Conservation (phyloP, 1,284 basidiomycete species). For the Fomitopsis schrenkii region DNA sequence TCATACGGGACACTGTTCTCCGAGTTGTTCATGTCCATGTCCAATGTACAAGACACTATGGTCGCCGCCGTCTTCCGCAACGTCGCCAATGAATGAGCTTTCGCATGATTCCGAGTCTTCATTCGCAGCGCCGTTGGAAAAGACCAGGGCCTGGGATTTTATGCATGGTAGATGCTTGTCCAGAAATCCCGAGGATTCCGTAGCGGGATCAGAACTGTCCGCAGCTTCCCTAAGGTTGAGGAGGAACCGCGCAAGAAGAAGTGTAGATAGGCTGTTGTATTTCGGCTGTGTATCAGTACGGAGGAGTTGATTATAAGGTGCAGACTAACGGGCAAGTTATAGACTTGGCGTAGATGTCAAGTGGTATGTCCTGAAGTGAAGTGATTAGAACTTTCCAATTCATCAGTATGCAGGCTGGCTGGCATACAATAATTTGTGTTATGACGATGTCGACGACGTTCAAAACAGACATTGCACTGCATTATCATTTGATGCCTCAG, state of each 20-base stretch:
- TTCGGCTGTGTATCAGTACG: not conserved
- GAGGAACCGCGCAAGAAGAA: not conserved
- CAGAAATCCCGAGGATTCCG: too few species aligned
- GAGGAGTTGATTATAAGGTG: not conserved
- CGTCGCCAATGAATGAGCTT: too few species aligned
- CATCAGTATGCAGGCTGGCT: not conserved
- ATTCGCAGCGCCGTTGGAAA: too few species aligned
- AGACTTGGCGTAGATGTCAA: not conserved
- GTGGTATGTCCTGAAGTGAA: too few species aligned
- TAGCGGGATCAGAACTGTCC: not conserved
- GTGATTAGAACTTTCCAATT: not conserved
- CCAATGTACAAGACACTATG: too few species aligned
- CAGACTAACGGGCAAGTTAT: not conserved
- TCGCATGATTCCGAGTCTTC: too few species aligned
- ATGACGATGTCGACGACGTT: not conserved
- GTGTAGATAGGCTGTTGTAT: not conserved
- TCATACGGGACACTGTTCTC: too few species aligned
- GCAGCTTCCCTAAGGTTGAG: not conserved
- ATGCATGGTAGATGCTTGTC: too few species aligned
- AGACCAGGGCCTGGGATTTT: too few species aligned
- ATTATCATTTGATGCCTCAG: not conserved
- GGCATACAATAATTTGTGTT: not conserved
- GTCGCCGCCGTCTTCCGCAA: too few species aligned
- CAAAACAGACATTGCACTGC: not conserved
- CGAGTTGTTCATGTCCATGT: too few species aligned